Evolutionary conservation across 2,329 filamentous ascomycete genomes (phyloP).

Genomic region (Orbilia oligospora): DNA sequence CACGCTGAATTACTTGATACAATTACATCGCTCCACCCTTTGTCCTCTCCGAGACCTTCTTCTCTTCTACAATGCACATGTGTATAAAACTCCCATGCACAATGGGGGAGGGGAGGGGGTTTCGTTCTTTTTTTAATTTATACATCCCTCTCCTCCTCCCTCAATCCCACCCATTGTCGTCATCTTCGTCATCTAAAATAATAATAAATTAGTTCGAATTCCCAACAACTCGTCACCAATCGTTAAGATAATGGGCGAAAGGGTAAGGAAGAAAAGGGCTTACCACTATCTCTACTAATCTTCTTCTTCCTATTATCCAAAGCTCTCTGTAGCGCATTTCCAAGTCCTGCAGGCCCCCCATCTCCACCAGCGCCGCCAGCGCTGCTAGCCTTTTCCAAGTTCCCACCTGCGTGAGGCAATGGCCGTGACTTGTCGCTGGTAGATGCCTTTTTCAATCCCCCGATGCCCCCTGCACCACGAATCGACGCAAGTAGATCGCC

Average conservation of each 20-base stretch:
- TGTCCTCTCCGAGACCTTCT: neutral
- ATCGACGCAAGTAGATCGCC: conserved; percentile 79
- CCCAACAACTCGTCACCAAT: neutral
- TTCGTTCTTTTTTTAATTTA: no score
- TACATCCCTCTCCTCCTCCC: conserved; percentile 10
- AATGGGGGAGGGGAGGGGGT: no score
- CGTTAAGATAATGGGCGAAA: neutral
- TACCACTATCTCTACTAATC: conserved; percentile 62
- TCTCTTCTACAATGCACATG: neutral
- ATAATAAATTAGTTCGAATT: neutral
- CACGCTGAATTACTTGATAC: conserved; percentile 65
- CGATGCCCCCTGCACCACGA: conserved; percentile 77
- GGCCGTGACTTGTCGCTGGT: conserved; percentile 79
- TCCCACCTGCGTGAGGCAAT: conserved; percentile 71
- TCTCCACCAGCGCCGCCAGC: conserved; percentile 11
- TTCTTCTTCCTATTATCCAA: conserved; percentile 63
- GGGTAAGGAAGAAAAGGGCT: conserved; percentile 3
- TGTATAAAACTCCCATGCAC: neutral
- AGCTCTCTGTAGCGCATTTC: conserved; percentile 61
- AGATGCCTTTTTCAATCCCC: conserved; percentile 79
- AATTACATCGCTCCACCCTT: conserved; percentile 25
- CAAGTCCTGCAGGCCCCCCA: conserved; percentile 42
- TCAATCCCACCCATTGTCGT: conserved; percentile 55
- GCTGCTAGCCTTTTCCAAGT: conserved; percentile 62
- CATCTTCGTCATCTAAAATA: conserved; percentile 60